Percentiles rank a stretch among this genome's conserved stretches.
Evolutionary conservation across 345 rosid genomes (phyloP).

Genomic region (Pistacia vera): DNA sequence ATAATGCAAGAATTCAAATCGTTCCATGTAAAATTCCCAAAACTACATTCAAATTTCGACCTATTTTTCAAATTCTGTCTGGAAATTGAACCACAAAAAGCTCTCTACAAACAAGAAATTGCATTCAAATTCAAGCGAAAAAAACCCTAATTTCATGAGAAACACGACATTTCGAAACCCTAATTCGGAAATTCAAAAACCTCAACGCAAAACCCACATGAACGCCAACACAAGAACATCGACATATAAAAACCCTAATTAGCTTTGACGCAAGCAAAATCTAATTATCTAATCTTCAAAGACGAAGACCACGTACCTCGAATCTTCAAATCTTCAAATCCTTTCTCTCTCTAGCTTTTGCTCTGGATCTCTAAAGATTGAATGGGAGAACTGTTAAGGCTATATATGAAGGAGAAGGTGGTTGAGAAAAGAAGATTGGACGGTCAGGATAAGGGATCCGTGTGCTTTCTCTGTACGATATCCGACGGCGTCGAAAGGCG

Average conservation of each 20-base stretch:
- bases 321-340: background rate
- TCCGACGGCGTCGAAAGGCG: constrained; percentile 42
- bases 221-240: too few species aligned
- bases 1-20: too few species aligned
- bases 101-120: background rate
- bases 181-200: background rate
- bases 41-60: background rate
- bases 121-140: background rate
- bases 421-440: constrained; percentile 27
- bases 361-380: background rate
- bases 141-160: background rate
- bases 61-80: too few species aligned
- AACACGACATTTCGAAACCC: background rate
- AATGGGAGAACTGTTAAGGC: rapidly evolving
- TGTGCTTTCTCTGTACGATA: constrained; percentile 52
- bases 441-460: constrained; percentile 38
- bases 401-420: constrained; percentile 10
- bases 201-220: background rate
- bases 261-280: background rate
- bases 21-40: too few species aligned
- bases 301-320: constrained; percentile 21
- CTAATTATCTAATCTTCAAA: background rate
- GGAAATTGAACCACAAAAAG: too few species aligned
- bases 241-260: background rate
- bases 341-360: background rate